Conservation (phyloP, 1,139 yeast genomes). For the Suhomyces guaymorum region DNA sequence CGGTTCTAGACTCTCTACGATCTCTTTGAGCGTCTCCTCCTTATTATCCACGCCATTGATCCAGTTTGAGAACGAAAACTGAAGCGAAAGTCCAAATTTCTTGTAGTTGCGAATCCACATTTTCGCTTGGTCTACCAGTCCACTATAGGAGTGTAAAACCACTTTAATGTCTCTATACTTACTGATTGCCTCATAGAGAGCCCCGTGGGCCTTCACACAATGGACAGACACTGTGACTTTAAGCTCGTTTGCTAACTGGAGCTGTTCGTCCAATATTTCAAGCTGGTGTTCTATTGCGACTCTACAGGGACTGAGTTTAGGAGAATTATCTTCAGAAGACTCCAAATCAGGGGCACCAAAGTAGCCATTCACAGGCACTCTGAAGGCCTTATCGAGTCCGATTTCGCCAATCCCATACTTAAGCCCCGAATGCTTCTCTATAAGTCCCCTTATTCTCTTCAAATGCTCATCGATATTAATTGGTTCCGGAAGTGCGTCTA, state of each 20-base stretch:
- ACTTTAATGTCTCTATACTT: slow-evolving; percentile 33
- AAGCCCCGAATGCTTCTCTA: slow-evolving; percentile 21
- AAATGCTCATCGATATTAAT: slow-evolving; percentile 43
- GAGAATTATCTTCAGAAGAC: too few species aligned
- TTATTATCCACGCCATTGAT: slow-evolving; percentile 49
- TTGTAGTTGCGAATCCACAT: slow-evolving; percentile 48
- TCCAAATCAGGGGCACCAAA: slow-evolving; percentile 44
- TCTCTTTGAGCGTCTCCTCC: slow-evolving; percentile 22
- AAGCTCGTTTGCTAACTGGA: slow-evolving; percentile 52
- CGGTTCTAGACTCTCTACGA: slow-evolving; percentile 26
- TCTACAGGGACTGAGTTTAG: slow-evolving; percentile 41
- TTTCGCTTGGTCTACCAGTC: slow-evolving; percentile 66
- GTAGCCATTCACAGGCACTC: slow-evolving; percentile 64
- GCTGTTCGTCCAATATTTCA: slow-evolving; percentile 48
- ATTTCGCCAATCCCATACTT: slow-evolving; percentile 72
- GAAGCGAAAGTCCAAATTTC: slow-evolving; percentile 24
- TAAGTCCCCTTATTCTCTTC: slow-evolving; percentile 23
- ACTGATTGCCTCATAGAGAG: slow-evolving; percentile 48
- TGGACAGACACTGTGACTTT: slow-evolving; percentile 70
- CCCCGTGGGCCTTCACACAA: slow-evolving; percentile 78
- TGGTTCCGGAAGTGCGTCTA: slow-evolving; percentile 64
- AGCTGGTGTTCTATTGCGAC: slow-evolving; percentile 69
- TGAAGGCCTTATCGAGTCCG: slow-evolving; percentile 78
- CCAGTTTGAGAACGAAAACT: slow-evolving; percentile 61
- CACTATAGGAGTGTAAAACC: slow-evolving; percentile 84